Evolutionary conservation across 2,329 filamentous ascomycete genomes (phyloP).

Genomic region (Arthrobotrys pseudoclavata): DNA sequence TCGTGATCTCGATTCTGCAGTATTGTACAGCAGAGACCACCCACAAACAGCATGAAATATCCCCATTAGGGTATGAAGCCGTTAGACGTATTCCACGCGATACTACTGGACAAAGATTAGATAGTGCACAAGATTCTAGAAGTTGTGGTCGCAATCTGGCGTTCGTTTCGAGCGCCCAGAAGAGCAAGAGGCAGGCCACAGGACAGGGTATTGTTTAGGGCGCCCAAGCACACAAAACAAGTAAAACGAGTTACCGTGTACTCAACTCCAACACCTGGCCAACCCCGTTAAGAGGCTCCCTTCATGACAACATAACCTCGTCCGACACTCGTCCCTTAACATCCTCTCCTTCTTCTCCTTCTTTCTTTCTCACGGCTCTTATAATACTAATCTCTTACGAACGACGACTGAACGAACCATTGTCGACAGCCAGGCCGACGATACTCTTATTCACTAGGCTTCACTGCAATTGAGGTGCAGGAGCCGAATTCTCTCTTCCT

Average conservation of each 20-base stretch:
- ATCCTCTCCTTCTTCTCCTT: slow-evolving; percentile 2
- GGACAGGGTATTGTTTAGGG: slow-evolving; percentile 29
- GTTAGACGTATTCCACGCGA: slow-evolving; percentile 20
- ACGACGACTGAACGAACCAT: slow-evolving; percentile 12
- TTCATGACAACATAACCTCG: slow-evolving; percentile 57
- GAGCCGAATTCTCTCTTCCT: slow-evolving; percentile 61
- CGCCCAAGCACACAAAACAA: slow-evolving; percentile 57
- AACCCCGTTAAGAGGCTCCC: slow-evolving; percentile 43
- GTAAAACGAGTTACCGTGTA: slow-evolving; percentile 61
- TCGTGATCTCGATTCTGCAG: not conserved
- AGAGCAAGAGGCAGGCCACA: slow-evolving; percentile 17
- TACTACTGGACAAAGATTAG: slow-evolving; percentile 36
- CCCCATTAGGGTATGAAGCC: not conserved
- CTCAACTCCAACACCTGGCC: slow-evolving; percentile 57
- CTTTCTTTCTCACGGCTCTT: slow-evolving; percentile 30
- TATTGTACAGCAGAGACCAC: not conserved
- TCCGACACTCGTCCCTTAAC: slow-evolving; percentile 29
- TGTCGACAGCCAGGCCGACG: slow-evolving; percentile 42
- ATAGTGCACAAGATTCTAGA: slow-evolving; percentile 31
- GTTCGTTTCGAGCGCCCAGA: slow-evolving; percentile 27
- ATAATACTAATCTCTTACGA: slow-evolving; percentile 4
- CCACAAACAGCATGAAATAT: not conserved
- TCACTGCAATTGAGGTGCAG: slow-evolving; percentile 61
- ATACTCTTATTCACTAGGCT: slow-evolving; percentile 31
- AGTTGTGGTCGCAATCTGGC: slow-evolving; percentile 16